Conservation (phyloP, 1,284 basidiomycete genomes). For the Austropuccinia psidii region DNA sequence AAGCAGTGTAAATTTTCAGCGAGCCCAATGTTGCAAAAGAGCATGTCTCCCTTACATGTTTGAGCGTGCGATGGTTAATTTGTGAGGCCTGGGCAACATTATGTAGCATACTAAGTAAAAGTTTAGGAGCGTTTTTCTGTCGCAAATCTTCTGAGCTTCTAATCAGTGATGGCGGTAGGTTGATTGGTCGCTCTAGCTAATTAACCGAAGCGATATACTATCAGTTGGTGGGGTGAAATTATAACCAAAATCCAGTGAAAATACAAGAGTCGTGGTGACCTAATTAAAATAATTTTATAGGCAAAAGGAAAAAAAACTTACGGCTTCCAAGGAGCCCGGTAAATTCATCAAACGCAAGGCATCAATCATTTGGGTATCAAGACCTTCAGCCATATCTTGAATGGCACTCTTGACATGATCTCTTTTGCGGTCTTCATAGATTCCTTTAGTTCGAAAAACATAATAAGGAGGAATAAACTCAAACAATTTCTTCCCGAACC, state of each 20-base stretch:
- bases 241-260: not conserved
- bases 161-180: slow-evolving; percentile 77
- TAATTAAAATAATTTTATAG: not conserved
- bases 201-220: not conserved
- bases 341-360: slow-evolving; percentile 66
- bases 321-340: slow-evolving; percentile 75
- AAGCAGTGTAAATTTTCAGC: not conserved
- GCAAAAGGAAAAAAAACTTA: not conserved
- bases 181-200: slow-evolving; percentile 66
- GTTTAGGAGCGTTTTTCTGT: slow-evolving; percentile 63
- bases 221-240: not conserved
- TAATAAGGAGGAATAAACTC: slow-evolving; percentile 74
- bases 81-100: slow-evolving; percentile 64
- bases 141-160: slow-evolving; percentile 79
- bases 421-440: slow-evolving; percentile 77
- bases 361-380: slow-evolving; percentile 50
- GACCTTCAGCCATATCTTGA: slow-evolving; percentile 59
- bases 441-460: slow-evolving; percentile 78
- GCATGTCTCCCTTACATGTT: slow-evolving; percentile 57
- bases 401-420: slow-evolving; percentile 66
- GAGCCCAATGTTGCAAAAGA: not conserved
- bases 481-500: slow-evolving; percentile 60
- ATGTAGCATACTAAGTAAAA: slow-evolving; percentile 64
- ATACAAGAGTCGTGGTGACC: no score
- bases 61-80: slow-evolving; percentile 59